phyloP scores from a whole-genome alignment of 768 basidiomycete genomes.

The Leccinum incarnatum region DNA sequence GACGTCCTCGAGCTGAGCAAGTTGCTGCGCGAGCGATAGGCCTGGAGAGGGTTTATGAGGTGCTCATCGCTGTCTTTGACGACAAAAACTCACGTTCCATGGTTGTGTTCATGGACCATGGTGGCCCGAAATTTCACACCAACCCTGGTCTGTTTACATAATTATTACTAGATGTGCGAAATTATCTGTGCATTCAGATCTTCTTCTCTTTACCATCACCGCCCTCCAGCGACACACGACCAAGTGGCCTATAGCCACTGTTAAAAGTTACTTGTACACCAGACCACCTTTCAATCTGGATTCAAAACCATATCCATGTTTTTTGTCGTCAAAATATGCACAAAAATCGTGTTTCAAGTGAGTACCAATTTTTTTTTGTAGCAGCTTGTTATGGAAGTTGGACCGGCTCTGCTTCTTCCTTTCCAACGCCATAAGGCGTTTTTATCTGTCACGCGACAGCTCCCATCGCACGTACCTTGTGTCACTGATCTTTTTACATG shows the following conservation, averaged over 20 bases:
- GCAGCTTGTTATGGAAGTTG: conserved; percentile 25
- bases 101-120: neutral
- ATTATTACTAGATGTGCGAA: conserved; percentile 28
- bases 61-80: neutral
- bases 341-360: conserved; percentile 36
- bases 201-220: conserved; percentile 31
- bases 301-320: conserved; percentile 34
- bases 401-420: conserved; percentile 16
- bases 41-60: conserved; percentile 28
- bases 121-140: conserved; percentile 4
- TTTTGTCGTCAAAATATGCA: conserved; percentile 35
- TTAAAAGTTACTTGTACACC: conserved; percentile 8
- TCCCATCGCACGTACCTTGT: conserved; percentile 29
- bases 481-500: conserved; percentile 38
- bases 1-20: conserved; percentile 73
- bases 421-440: conserved; percentile 25
- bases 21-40: conserved; percentile 72
- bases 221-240: conserved; percentile 29
- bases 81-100: conserved; percentile 30
- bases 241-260: conserved; percentile 31
- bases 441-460: conserved; percentile 38
- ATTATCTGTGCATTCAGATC: conserved; percentile 13
- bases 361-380: conserved; percentile 21
- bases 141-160: conserved; percentile 29
- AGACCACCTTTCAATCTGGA: conserved; percentile 35